Conservation (phyloP, 352 stramenopile genomes). For the Phytophthora palmivora region DNA sequence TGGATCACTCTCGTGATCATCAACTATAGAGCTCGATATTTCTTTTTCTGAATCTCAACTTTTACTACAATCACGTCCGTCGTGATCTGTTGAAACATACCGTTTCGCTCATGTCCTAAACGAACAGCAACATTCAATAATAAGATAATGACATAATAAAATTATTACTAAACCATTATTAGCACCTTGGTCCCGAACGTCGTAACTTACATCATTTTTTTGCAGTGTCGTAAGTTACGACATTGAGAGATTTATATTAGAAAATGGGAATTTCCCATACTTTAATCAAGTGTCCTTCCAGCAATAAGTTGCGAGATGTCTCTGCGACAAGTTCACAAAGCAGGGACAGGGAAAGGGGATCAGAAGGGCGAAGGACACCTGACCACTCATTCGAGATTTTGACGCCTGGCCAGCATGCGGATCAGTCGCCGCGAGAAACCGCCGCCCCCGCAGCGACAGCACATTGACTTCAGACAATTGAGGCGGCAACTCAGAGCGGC, state of each 20-base stretch:
- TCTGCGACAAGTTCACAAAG: too few relatives aligned
- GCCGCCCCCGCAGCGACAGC: slow-evolving; percentile 2
- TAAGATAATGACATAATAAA: too few relatives aligned
- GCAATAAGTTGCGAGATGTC: background rate
- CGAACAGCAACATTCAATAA: too few relatives aligned
- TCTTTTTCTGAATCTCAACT: too few relatives aligned
- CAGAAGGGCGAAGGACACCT: too few relatives aligned
- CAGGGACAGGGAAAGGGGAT: background rate
- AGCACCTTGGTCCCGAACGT: slow-evolving; percentile 23
- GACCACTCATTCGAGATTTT: slow-evolving; percentile 21
- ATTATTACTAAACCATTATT: too few relatives aligned
- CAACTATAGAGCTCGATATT: too few relatives aligned
- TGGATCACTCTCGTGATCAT: too few relatives aligned
- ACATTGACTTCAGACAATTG: slow-evolving; percentile 21
- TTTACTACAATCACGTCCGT: too few relatives aligned
- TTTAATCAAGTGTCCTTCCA: slow-evolving; percentile 8
- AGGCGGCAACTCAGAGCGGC: slow-evolving; percentile 16
- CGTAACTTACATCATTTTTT: slow-evolving; percentile 18
- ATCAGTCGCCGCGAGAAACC: slow-evolving; percentile 2
- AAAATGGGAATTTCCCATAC: slow-evolving; percentile 14
- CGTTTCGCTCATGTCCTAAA: too few relatives aligned
- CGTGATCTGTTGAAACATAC: too few relatives aligned
- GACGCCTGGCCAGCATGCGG: slow-evolving; percentile 20
- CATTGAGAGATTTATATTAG: slow-evolving; percentile 11
- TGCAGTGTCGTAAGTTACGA: slow-evolving; percentile 22